These are phyloP conservation scores for Penicillium mononematosum DNA, from an alignment of 495 filamentous ascomycete species.

Conservation along the genomic window DNA sequence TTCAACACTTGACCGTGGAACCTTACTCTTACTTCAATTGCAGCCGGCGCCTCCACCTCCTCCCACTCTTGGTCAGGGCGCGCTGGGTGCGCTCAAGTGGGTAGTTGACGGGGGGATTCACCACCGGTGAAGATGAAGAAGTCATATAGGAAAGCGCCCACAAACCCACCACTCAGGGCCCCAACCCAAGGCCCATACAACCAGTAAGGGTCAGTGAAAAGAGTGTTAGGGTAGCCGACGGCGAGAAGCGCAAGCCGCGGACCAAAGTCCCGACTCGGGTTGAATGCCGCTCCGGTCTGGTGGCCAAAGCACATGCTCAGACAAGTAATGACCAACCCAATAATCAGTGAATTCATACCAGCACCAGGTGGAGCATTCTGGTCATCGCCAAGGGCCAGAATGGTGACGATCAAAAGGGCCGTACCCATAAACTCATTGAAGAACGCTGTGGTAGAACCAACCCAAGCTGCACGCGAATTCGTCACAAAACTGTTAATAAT, in stretches of 20 bases:
- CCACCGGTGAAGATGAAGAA: slow-evolving; percentile 54
- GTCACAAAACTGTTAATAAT: slow-evolving; percentile 46
- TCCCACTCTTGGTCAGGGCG: slow-evolving; percentile 33
- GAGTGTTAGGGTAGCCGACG: slow-evolving; percentile 40
- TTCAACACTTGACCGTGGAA: not conserved
- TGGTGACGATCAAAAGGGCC: slow-evolving; percentile 41
- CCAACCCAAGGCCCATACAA: slow-evolving; percentile 53
- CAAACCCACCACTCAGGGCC: slow-evolving; percentile 42
- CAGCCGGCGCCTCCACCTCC: slow-evolving; percentile 36
- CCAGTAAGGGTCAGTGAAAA: slow-evolving; percentile 50
- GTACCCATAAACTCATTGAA: slow-evolving; percentile 52
- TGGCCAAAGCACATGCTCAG: slow-evolving; percentile 47
- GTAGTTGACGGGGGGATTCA: slow-evolving; percentile 54
- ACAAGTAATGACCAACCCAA: slow-evolving; percentile 46
- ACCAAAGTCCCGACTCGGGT: slow-evolving; percentile 53
- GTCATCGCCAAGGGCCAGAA: slow-evolving; percentile 56
- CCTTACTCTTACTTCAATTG: slow-evolving; percentile 9
- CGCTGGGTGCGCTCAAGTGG: slow-evolving; percentile 40
- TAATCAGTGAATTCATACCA: slow-evolving; percentile 51
- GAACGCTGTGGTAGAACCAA: slow-evolving; percentile 47
- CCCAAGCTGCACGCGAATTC: slow-evolving; percentile 42
- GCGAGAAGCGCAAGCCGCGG: slow-evolving; percentile 45
- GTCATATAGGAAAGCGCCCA: slow-evolving; percentile 52
- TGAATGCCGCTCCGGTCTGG: slow-evolving; percentile 50
- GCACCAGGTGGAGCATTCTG: slow-evolving; percentile 54